Conservation (phyloP, 2,329 filamentous ascomycete species). For the Diaporthe citriasiana region DNA sequence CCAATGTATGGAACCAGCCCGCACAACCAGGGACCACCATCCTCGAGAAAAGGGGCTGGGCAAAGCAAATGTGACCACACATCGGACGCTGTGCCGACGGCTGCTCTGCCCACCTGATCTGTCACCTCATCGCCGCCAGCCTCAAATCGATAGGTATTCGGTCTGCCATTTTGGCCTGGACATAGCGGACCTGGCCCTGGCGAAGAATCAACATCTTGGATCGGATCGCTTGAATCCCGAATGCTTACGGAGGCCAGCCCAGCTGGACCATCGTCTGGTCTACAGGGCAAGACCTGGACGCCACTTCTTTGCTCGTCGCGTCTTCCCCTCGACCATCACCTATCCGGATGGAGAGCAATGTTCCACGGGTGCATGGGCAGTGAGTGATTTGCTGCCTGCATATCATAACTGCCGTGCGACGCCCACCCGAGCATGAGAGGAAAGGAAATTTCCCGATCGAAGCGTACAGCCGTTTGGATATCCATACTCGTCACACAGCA, state of each 20-base stretch:
- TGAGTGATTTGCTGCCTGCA: constrained; percentile 49
- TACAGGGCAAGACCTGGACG: constrained; percentile 18
- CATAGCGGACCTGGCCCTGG: neutral
- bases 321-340: constrained; percentile 26
- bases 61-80: constrained; percentile 6
- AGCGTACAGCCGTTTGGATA: constrained; percentile 51
- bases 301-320: constrained; percentile 10
- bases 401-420: constrained; percentile 48
- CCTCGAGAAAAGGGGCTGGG: constrained; percentile 26
- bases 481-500: constrained; percentile 47
- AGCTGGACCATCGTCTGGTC: neutral
- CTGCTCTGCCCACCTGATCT: constrained; percentile 8
- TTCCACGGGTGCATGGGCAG: constrained; percentile 40
- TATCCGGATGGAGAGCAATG: constrained; percentile 33
- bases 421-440: constrained; percentile 50
- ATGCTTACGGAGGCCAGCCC: constrained; percentile 5
- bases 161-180: neutral
- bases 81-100: constrained; percentile 8
- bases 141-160: constrained; percentile 5
- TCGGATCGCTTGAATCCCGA: neutral
- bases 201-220: neutral
- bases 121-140: constrained; percentile 9
- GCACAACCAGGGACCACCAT: constrained; percentile 4
- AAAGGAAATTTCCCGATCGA: constrained; percentile 51
- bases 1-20: constrained; percentile 32